Evolutionary conservation across 768 basidiomycete genomes (phyloP), one percentile per base, ranked within the genome.

Genomic region (Hirschioporus abietinus): DNA sequence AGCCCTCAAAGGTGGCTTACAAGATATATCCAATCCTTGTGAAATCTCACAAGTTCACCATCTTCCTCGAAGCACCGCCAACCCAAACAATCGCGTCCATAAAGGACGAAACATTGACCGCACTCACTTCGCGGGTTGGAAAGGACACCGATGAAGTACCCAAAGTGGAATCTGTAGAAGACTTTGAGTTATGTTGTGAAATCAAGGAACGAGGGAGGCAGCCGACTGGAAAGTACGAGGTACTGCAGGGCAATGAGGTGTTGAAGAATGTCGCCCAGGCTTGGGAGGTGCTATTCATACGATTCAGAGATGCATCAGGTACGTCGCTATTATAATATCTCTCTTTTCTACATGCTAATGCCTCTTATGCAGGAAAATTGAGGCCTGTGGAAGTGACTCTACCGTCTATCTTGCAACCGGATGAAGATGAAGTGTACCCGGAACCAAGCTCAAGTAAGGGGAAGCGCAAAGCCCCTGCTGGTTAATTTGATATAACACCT

Each of bases 211-310:
- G 81, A 74, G 86, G 84, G 6, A 79, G 73, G 57, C 60, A 25
- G 23, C 69, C 77, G 9, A 84, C 79, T 10, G 81, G 81, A 25
- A 73, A 78, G 63, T 91, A 87, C 73, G 85, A 87, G 64, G 72
- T 79, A 1, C 73, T 93, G 64, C 81, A 84, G 17, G 74, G 79
- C 72, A 24, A 79, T 74, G 68, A 74, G 61, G 70, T 84, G 60
- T 80, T 86, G 59, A 86, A 85, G 58, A 82, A 81, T 64, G 76
- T 81, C 3, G 75, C 91, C 63, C 72, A 74, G 1, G 86, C 86
- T 64, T 93, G 90, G 88, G 91, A 92, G 57, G 76, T 76, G 17
- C 68, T 93, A 23, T 92, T 85, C 70, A 72, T 93, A 35, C 88
- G 86, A 72, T 92, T 92, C 70, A 84, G 80, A 69, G 83, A 89